A percentile compares a stretch with the other conserved stretches of the same genome.
phyloP scores from a whole-genome alignment of 176 grass and related monocot species.

The Ananas comosus region DNA sequence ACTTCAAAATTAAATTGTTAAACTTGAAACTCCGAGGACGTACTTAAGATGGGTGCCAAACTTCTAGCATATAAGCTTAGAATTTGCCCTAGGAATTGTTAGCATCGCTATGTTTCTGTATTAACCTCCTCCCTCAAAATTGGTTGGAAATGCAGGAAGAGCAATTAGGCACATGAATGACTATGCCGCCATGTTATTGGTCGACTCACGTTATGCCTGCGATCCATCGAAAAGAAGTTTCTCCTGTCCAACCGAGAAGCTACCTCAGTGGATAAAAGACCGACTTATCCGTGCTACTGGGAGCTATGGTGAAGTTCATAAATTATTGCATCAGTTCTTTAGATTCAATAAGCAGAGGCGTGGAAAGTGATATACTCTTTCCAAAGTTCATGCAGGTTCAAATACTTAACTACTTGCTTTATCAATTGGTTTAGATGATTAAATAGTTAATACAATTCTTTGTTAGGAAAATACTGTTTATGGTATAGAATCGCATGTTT shows the following conservation, averaged over 20 bases:
- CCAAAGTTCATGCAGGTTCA: not conserved
- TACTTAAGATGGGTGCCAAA: too few species aligned
- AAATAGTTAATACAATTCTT: too few species aligned
- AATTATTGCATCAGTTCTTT: conserved; percentile 60
- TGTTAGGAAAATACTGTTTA: too few species aligned
- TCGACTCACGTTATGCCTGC: conserved; percentile 59
- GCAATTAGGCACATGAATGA: conserved; percentile 96
- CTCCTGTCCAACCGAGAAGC: conserved; percentile 53
- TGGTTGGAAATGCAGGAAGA: conserved; percentile 52
- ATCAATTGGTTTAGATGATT: too few species aligned
- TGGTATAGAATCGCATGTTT: too few species aligned
- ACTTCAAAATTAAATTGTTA: too few species aligned
- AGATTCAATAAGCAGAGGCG: conserved; percentile 51
- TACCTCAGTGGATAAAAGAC: conserved; percentile 86
- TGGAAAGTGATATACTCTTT: conserved; percentile 10
- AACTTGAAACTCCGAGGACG: too few species aligned
- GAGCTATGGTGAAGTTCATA: conserved; percentile 80
- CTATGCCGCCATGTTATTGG: conserved; percentile 84
- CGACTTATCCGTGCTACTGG: conserved; percentile 42
- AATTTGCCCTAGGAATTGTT: not conserved
- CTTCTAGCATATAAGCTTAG: too few species aligned
- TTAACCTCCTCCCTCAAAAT: not conserved
- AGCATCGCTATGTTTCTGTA: not conserved
- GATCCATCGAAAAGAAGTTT: conserved; percentile 26
- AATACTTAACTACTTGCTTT: too few species aligned